These are phyloP conservation scores for Suillus hirtellus DNA, from an alignment of 768 basidiomycete genomes.

Conservation along the genomic window DNA sequence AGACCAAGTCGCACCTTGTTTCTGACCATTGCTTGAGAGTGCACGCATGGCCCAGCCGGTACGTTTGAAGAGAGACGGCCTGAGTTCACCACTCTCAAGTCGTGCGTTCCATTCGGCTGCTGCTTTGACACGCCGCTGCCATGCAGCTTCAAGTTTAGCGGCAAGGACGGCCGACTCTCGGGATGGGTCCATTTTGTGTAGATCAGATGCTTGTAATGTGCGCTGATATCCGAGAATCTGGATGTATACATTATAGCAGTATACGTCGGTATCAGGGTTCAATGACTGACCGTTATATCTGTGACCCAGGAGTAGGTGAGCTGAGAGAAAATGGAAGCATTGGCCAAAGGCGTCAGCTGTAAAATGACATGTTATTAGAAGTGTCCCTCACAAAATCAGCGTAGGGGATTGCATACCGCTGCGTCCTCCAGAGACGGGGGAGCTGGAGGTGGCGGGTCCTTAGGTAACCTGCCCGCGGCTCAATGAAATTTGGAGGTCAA, in stretches of 20 bases:
- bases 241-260: background rate
- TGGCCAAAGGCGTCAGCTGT: slow-evolving; percentile 57
- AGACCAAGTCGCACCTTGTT: slow-evolving; percentile 20
- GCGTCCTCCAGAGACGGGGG: slow-evolving; percentile 58
- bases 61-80: slow-evolving; percentile 41
- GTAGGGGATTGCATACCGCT: slow-evolving; percentile 29
- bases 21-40: slow-evolving; percentile 12
- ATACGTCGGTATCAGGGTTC: background rate
- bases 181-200: slow-evolving; percentile 63
- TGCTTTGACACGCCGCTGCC: slow-evolving; percentile 45
- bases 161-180: slow-evolving; percentile 53
- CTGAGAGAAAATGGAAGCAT: slow-evolving; percentile 57
- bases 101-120: slow-evolving; percentile 59
- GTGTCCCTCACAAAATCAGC: background rate
- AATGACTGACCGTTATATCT: slow-evolving; percentile 48
- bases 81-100: slow-evolving; percentile 45
- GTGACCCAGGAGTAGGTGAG: slow-evolving; percentile 70
- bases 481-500: background rate
- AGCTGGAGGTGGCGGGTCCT: slow-evolving; percentile 56
- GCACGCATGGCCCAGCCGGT: slow-evolving; percentile 40
- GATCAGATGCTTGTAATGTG: slow-evolving; percentile 70
- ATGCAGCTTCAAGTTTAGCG: slow-evolving; percentile 54
- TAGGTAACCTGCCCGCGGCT: slow-evolving; percentile 49
- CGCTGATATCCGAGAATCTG: slow-evolving; percentile 68
- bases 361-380: background rate